Conservation (phyloP, 2,329 filamentous ascomycete genomes). For the Trichoderma sp. region DNA sequence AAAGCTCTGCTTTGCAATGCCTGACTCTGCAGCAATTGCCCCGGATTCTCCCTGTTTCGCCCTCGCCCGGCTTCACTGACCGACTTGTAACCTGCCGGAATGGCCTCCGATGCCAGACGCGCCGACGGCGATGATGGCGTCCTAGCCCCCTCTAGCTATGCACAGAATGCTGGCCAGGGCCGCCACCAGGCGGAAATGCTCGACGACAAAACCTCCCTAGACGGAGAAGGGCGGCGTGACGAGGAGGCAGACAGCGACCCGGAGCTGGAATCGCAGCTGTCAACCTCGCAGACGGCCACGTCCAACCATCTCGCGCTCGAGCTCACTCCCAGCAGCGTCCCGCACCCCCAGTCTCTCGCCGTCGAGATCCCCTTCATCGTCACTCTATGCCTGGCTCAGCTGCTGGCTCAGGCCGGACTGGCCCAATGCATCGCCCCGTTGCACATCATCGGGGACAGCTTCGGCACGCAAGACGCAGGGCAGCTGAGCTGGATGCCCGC, state of each 20-base stretch:
- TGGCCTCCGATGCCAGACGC: neutral
- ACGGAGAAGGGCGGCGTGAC: neutral
- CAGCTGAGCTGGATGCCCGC: constrained; percentile 56
- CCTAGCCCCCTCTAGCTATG: neutral
- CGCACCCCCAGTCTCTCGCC: constrained; percentile 1
- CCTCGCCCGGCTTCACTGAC: neutral
- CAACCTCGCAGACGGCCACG: neutral
- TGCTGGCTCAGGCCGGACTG: constrained; percentile 33
- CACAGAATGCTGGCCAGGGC: neutral
- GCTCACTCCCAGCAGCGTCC: constrained; percentile 18
- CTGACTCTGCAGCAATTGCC: neutral
- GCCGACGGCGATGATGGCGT: neutral
- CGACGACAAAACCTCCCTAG: neutral
- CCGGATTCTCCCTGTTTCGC: neutral
- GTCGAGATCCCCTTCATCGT: constrained; percentile 24
- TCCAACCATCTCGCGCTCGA: neutral
- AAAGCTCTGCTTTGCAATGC: neutral
- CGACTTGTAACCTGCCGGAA: neutral
- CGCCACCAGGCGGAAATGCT: neutral
- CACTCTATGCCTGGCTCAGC: constrained; percentile 33
- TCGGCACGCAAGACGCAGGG: constrained; percentile 43
- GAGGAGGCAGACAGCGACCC: neutral
- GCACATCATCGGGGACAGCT: constrained; percentile 48
- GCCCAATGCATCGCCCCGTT: constrained; percentile 36
- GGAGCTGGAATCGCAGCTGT: neutral